Evolutionary conservation across 1,139 yeast genomes (phyloP).

Genomic region (Kurtzmaniella quercitrusa): DNA sequence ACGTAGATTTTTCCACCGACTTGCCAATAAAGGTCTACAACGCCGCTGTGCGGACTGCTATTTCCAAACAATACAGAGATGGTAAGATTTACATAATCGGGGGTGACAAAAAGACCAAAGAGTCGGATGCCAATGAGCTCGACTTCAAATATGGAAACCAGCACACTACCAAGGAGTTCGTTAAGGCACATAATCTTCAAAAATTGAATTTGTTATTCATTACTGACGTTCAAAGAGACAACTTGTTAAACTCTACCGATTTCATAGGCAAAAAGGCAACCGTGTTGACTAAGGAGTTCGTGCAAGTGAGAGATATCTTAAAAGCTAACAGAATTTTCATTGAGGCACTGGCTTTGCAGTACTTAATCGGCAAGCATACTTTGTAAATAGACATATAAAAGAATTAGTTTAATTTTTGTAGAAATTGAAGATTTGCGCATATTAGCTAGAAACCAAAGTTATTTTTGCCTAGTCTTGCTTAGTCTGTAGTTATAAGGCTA

Average conservation of each 20-base stretch:
- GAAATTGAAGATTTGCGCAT: too few species aligned
- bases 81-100: constrained; percentile 76
- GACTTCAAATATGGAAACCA: constrained; percentile 49
- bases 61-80: constrained; percentile 71
- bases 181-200: constrained; percentile 51
- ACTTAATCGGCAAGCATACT: constrained; percentile 37
- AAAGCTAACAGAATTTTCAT: constrained; percentile 75
- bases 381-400: constrained; percentile 7
- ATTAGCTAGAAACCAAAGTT: too few species aligned
- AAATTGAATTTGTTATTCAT: constrained; percentile 65
- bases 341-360: constrained; percentile 71
- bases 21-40: constrained; percentile 73
- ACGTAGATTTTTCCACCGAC: constrained; percentile 84
- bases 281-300: constrained; percentile 70
- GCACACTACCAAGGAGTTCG: constrained; percentile 55
- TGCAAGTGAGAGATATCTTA: constrained; percentile 79
- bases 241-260: constrained; percentile 51
- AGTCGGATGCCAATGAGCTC: constrained; percentile 20
- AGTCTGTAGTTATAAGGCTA: too few species aligned
- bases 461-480: too few species aligned
- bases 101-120: constrained; percentile 24
- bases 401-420: not conserved
- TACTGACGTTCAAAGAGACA: constrained; percentile 48
- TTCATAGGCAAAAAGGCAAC: constrained; percentile 50
- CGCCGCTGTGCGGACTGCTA: constrained; percentile 74